Evolutionary conservation across 306 rosid genomes (phyloP).

Genomic region (Vigna unguiculata): DNA sequence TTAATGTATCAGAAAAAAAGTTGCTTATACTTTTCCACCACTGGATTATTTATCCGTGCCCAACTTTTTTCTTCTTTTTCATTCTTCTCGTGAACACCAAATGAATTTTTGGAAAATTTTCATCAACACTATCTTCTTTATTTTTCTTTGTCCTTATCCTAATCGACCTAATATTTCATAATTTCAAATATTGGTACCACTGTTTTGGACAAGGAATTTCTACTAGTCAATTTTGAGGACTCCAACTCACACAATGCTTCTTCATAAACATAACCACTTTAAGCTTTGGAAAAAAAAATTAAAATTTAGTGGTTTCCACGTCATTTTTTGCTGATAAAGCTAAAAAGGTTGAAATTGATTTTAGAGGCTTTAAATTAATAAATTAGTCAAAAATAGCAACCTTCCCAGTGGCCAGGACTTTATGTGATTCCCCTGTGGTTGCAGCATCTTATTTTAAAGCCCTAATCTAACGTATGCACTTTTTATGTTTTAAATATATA

Average conservation of each 20-base stretch:
- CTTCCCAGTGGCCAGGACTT: background rate
- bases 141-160: slow-evolving; percentile 35
- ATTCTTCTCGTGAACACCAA: slow-evolving; percentile 46
- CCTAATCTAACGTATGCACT: background rate
- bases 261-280: background rate
- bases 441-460: background rate
- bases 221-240: slow-evolving; percentile 50
- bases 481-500: too few species aligned
- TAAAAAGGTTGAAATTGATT: background rate
- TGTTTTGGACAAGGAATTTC: slow-evolving; percentile 43
- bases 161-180: background rate
- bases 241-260: slow-evolving; percentile 36
- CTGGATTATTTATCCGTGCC: slow-evolving; percentile 30
- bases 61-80: slow-evolving; percentile 25
- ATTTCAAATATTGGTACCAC: slow-evolving; percentile 39
- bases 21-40: background rate
- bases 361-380: background rate
- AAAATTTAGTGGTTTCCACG: slow-evolving; percentile 20
- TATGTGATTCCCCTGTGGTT: background rate
- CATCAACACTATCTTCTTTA: slow-evolving; percentile 1
- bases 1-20: slow-evolving; percentile 36
- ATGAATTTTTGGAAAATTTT: slow-evolving; percentile 35
- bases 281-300: background rate
- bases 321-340: slow-evolving; percentile 8
- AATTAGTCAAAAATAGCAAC: slow-evolving; percentile 26